Conservation (phyloP, 139 green algal species). For the Volvox reticuliferus region DNA sequence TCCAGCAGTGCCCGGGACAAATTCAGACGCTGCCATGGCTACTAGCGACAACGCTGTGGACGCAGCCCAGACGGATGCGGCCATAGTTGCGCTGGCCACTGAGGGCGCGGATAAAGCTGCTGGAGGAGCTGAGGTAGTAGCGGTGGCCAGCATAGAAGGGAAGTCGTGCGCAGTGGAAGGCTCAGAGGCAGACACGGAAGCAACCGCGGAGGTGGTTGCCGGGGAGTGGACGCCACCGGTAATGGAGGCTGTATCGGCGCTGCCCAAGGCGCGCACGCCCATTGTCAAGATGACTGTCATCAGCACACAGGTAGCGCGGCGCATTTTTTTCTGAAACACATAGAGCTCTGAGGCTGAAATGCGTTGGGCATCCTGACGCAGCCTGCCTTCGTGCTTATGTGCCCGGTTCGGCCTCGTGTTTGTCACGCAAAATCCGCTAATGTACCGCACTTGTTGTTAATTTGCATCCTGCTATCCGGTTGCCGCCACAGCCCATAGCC, state of each 20-base stretch:
- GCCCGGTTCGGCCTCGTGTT: no score
- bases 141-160: no score
- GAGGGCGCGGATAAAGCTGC: neutral
- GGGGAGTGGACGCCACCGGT: neutral
- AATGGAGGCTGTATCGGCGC: conserved; percentile 72
- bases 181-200: neutral
- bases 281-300: conserved; percentile 85
- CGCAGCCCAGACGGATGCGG: neutral
- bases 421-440: no score
- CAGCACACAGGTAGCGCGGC: neutral
- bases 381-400: no score
- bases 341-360: no score
- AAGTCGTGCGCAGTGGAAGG: neutral
- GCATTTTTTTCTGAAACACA: no score
- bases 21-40: neutral
- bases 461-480: no score
- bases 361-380: no score
- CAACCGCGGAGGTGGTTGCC: neutral
- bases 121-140: no score
- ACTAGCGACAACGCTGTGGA: neutral
- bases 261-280: conserved; percentile 86
- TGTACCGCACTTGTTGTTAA: no score
- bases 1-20: neutral
- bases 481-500: no score
- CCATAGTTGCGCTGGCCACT: neutral